Evolutionary conservation across 805 yeast species (phyloP).

Genomic region (Cyberlindnera galapagoensis): DNA sequence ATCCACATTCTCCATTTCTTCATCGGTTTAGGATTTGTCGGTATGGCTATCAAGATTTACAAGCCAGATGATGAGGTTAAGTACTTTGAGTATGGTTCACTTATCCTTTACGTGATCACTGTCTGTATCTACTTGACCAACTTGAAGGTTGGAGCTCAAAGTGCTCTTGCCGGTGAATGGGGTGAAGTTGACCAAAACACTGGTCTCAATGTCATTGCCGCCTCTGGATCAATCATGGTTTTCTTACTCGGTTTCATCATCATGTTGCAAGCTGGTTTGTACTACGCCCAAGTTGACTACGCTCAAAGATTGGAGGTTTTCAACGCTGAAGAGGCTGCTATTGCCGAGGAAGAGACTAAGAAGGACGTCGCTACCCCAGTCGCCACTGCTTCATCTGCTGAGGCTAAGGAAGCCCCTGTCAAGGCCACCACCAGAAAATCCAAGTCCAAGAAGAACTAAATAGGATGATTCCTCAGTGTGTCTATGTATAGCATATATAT

Average conservation of each 20-base stretch:
- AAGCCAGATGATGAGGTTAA: conserved; percentile 82
- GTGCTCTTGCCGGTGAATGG: conserved; percentile 73
- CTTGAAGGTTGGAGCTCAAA: conserved; percentile 69
- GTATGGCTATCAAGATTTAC: conserved; percentile 70
- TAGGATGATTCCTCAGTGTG: neutral
- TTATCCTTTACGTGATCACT: conserved; percentile 66
- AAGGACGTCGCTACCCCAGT: conserved; percentile 8
- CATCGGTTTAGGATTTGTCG: conserved; percentile 59
- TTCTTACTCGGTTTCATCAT: conserved; percentile 72
- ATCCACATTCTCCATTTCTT: conserved; percentile 59
- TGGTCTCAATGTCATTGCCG: conserved; percentile 88
- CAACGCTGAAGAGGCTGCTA: conserved; percentile 25
- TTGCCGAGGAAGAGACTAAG: conserved; percentile 9
- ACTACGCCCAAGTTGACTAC: conserved; percentile 70
- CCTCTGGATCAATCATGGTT: conserved; percentile 73
- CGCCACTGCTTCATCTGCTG: conserved; percentile 1
- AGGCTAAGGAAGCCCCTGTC: conserved; percentile 3
- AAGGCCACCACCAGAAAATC: conserved; percentile 9
- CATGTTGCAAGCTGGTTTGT: conserved; percentile 80
- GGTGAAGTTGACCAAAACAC: conserved; percentile 86
- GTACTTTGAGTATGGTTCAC: conserved; percentile 84
- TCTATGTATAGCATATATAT: neutral
- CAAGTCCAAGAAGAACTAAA: conserved; percentile 5
- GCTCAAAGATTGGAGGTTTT: conserved; percentile 30
- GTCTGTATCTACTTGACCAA: conserved; percentile 81